These are phyloP conservation scores for Lophiostoma macrostomum DNA, from an alignment of 495 filamentous ascomycete genomes.

Conservation along the genomic window DNA sequence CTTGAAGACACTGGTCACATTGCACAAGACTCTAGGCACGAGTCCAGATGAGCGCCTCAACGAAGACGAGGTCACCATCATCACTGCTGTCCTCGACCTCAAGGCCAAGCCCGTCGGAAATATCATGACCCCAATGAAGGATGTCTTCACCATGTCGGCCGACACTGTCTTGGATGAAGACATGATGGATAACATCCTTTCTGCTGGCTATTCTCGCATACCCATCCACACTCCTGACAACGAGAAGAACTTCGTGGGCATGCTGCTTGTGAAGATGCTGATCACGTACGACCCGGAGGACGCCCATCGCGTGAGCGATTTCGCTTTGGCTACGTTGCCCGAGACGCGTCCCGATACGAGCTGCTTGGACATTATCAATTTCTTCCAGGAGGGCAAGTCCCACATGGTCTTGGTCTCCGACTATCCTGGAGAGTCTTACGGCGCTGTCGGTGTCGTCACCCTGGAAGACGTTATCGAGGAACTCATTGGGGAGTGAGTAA, in stretches of 20 bases:
- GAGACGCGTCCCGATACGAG: slow-evolving; percentile 93
- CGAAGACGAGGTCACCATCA: slow-evolving; percentile 97
- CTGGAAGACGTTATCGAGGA: slow-evolving; percentile 98
- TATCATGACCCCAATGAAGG: slow-evolving; percentile 98
- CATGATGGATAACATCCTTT: slow-evolving; percentile 89
- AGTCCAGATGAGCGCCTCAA: slow-evolving; percentile 82
- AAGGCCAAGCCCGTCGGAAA: slow-evolving; percentile 92
- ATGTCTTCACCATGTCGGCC: slow-evolving; percentile 91
- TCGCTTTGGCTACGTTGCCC: slow-evolving; percentile 87
- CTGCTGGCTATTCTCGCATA: slow-evolving; percentile 91
- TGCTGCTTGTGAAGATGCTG: slow-evolving; percentile 96
- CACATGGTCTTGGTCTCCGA: slow-evolving; percentile 98
- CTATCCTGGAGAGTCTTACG: slow-evolving; percentile 79
- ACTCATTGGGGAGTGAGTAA: slow-evolving; percentile 87
- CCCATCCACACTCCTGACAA: slow-evolving; percentile 88
- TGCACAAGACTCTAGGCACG: slow-evolving; percentile 86
- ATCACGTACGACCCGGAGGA: slow-evolving; percentile 99
- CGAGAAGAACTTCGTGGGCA: slow-evolving; percentile 83
- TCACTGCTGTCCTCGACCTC: slow-evolving; percentile 90
- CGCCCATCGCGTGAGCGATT: slow-evolving; percentile 75
- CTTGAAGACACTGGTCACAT: slow-evolving; percentile 82
- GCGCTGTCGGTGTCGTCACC: slow-evolving; percentile 89
- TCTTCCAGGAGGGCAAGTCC: slow-evolving; percentile 98
- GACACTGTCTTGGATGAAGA: slow-evolving; percentile 86
- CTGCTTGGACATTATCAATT: slow-evolving; percentile 97